A percentile compares a stretch with the other conserved stretches of the same genome.
Evolutionary conservation across 495 filamentous ascomycete species (phyloP).

Genomic region (Pyrenopolyporus hunteri): DNA sequence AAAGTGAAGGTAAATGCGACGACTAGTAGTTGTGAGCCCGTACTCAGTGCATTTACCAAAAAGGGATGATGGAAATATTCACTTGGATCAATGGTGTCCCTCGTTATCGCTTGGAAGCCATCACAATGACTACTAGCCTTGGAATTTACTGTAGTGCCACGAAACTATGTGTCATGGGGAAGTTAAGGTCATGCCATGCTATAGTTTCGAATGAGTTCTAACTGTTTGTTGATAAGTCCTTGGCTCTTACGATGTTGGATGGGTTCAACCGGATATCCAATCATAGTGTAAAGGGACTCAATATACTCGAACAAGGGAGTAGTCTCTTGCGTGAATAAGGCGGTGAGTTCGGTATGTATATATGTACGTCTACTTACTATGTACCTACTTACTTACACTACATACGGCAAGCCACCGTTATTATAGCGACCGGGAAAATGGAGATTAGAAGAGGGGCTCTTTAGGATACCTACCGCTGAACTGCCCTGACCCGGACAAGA

Average conservation of each 20-base stretch:
- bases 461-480: constrained; percentile 12
- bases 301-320: constrained; percentile 17
- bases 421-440: constrained; percentile 28
- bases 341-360: constrained; percentile 20
- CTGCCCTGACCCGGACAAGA: constrained; percentile 5
- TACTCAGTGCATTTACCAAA: no score
- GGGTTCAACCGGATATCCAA: constrained; percentile 9
- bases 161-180: constrained; percentile 21
- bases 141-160: not conserved
- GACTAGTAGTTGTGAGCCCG: no score
- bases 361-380: no score
- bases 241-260: constrained; percentile 23
- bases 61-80: no score
- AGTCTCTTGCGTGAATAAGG: constrained; percentile 17
- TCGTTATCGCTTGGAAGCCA: constrained; percentile 6
- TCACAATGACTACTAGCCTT: not conserved
- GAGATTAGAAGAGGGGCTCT: constrained; percentile 5
- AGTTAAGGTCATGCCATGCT: not conserved
- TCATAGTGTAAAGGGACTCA: not conserved
- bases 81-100: no score
- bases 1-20: no score
- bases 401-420: not conserved
- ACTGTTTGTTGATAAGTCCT: constrained; percentile 9
- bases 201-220: not conserved
- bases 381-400: no score